Base-by-base conservation (phyloP, 2,329 filamentous ascomycete species). In the Huntiella decipiens region DNA sequence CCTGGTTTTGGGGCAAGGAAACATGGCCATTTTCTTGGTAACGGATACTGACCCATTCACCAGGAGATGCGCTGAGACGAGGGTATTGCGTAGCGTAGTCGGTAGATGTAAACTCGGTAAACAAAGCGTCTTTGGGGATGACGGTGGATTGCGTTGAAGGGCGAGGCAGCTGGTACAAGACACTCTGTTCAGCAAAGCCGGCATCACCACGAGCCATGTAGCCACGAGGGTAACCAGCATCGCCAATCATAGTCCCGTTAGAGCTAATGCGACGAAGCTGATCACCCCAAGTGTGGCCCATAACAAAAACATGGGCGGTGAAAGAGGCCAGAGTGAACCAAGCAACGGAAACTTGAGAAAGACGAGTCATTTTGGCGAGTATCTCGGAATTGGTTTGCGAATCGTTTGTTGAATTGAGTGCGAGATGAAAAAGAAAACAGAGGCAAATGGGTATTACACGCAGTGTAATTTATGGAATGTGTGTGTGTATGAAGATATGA, bases 261-360 rank as follows among this genome's bases (percentile, higher is more conserved):
- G 73, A 59, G 45, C 76, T 73, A 58, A 95, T 77, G 48, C 76
- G 74, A 51, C 68, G 73, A 43, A 88, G 66, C 55, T 79, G 67
- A 61, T 95, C 86, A 41, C 88, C 71, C 87, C 87, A 95, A 13
- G 77, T 80, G 62, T 95, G 88, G 33, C 74, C 78, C 19, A 38
- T 41, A 46, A 42, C 50, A 38, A 39, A 28, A 28, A 28, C 22
- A 28, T 28, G 8, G 28, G 19, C 36, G 34, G 44, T 31, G 34
- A 46, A 38, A 34, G 38, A 31, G 15, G 34, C 19, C 19, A 42
- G 16, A 31, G 28, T 22, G 34, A 44, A 15, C 15, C 40, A 31
- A 6, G 36, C 28, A 17, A 32, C 33, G 5, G 34, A 39, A 6
- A 28, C 8, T 1, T 38, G 28, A 36, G 10, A 11, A 15, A 3